A percentile compares a stretch with the other conserved stretches of the same genome.
phyloP scores from a whole-genome alignment of 1,284 basidiomycete genomes.

The Moesziomyces sp. region DNA sequence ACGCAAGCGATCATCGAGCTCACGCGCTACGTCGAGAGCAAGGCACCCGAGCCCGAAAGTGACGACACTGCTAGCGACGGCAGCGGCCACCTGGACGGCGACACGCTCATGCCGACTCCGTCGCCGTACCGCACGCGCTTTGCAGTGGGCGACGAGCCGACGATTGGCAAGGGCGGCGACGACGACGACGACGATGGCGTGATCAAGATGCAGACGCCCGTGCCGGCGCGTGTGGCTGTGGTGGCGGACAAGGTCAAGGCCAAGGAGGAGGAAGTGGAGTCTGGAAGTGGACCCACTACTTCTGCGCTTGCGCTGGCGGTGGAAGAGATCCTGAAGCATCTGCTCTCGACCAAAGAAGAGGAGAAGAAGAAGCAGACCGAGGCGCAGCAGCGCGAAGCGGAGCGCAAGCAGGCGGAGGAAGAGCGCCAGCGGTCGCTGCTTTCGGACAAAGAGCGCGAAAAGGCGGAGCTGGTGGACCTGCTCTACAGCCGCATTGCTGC shows the following conservation, averaged over 20 bases:
- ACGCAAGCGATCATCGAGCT: slow-evolving; percentile 51
- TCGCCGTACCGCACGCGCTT: slow-evolving; percentile 32
- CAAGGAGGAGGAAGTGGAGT: slow-evolving; percentile 7
- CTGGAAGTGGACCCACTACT: slow-evolving; percentile 16
- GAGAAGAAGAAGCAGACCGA: slow-evolving; percentile 39
- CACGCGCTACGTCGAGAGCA: slow-evolving; percentile 40
- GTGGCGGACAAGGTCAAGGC: slow-evolving; percentile 15
- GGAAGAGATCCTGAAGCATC: slow-evolving; percentile 63
- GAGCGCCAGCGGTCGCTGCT: slow-evolving; percentile 25
- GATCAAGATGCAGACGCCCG: slow-evolving; percentile 28
- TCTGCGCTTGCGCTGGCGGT: slow-evolving; percentile 56
- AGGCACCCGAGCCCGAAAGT: slow-evolving; percentile 15
- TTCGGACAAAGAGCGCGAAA: slow-evolving; percentile 41
- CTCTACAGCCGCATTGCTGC: slow-evolving; percentile 32
- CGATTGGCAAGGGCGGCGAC: slow-evolving; percentile 12
- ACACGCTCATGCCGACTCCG: slow-evolving; percentile 34
- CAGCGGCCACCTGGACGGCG: slow-evolving; percentile 13
- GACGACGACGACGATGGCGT: slow-evolving; percentile 16
- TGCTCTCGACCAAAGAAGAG: slow-evolving; percentile 55
- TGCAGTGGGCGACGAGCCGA: slow-evolving; percentile 24
- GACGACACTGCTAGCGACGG: slow-evolving; percentile 4
- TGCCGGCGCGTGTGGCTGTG: slow-evolving; percentile 17
- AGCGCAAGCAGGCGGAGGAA: slow-evolving; percentile 26
- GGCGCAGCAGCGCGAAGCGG: slow-evolving; percentile 27
- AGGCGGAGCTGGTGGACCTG: slow-evolving; percentile 47